phyloP scores from a whole-genome alignment of 169 alveolate genomes.

The Theileria parva region DNA sequence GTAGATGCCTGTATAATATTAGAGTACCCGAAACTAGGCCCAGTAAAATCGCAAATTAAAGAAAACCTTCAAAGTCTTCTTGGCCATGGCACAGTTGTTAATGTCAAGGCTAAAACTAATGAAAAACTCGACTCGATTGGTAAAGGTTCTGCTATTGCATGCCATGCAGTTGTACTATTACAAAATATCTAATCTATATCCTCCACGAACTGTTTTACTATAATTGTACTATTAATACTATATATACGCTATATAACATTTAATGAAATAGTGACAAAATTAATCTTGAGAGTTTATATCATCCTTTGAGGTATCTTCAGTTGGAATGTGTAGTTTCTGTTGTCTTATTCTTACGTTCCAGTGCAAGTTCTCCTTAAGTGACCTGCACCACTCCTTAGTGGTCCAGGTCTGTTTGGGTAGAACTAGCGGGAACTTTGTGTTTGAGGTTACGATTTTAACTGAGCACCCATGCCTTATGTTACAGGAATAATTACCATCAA shows the following conservation, averaged over 20 bases:
- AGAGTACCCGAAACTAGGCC: slow-evolving; percentile 44
- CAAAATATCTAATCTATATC: not conserved
- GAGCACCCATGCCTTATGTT: slow-evolving; percentile 58
- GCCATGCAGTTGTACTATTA: slow-evolving; percentile 59
- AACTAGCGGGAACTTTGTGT: slow-evolving; percentile 52
- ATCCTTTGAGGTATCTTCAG: slow-evolving; percentile 14
- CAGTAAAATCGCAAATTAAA: slow-evolving; percentile 7
- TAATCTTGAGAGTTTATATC: slow-evolving; percentile 2
- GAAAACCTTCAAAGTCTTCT: slow-evolving; percentile 15
- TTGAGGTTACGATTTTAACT: slow-evolving; percentile 41
- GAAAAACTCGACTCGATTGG: slow-evolving; percentile 67
- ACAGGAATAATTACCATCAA: slow-evolving; percentile 64
- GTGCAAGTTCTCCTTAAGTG: slow-evolving; percentile 66
- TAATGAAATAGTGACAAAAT: not conserved
- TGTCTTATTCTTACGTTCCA: slow-evolving; percentile 67
- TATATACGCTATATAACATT: not conserved
- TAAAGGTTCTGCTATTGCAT: slow-evolving; percentile 52
- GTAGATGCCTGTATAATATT: slow-evolving; percentile 47
- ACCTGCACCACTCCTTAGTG: slow-evolving; percentile 55
- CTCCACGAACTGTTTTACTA: not conserved
- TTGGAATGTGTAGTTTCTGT: slow-evolving; percentile 50
- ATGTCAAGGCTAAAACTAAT: slow-evolving; percentile 68
- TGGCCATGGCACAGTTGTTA: slow-evolving; percentile 35
- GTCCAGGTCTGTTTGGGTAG: slow-evolving; percentile 62
- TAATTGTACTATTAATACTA: not conserved